phyloP scores from a whole-genome alignment of 2,329 filamentous ascomycete species.

The Diplodia corticola region DNA sequence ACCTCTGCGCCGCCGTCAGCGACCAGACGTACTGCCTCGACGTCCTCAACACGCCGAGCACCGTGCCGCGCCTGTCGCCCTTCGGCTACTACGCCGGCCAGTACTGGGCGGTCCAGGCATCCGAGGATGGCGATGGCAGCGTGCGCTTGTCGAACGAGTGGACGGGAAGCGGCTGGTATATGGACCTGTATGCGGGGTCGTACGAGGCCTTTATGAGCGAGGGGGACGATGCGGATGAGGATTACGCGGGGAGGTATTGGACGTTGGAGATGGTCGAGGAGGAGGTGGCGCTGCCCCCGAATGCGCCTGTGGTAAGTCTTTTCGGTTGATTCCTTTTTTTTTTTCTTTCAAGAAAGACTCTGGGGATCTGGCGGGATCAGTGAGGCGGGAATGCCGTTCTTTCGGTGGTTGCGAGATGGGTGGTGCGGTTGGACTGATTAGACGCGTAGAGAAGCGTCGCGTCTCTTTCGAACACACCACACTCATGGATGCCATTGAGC shows the following conservation, averaged over 20 bases:
- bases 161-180: slow-evolving; percentile 7
- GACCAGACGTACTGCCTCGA: slow-evolving; percentile 12
- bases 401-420: background rate
- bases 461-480: background rate
- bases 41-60: background rate
- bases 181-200: slow-evolving; percentile 2
- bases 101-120: slow-evolving; percentile 7
- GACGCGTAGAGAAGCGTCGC: background rate
- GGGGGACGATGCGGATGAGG: background rate
- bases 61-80: slow-evolving; percentile 4
- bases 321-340: background rate
- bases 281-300: slow-evolving; percentile 2
- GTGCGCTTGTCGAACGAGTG: slow-evolving; percentile 15
- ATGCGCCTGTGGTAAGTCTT: slow-evolving; percentile 4
- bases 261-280: slow-evolving; percentile 1
- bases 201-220: background rate
- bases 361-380: no score
- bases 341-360: background rate
- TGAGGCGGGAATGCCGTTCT: background rate
- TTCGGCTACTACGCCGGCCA: slow-evolving; percentile 15
- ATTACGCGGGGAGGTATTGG: slow-evolving; percentile 10
- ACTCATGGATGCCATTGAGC: background rate
- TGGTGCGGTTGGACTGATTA: no score
- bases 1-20: slow-evolving; percentile 12
- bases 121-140: background rate